These are phyloP conservation scores for Viola pubescens DNA, from an alignment of 441 rosid species.

Conservation along the genomic window DNA sequence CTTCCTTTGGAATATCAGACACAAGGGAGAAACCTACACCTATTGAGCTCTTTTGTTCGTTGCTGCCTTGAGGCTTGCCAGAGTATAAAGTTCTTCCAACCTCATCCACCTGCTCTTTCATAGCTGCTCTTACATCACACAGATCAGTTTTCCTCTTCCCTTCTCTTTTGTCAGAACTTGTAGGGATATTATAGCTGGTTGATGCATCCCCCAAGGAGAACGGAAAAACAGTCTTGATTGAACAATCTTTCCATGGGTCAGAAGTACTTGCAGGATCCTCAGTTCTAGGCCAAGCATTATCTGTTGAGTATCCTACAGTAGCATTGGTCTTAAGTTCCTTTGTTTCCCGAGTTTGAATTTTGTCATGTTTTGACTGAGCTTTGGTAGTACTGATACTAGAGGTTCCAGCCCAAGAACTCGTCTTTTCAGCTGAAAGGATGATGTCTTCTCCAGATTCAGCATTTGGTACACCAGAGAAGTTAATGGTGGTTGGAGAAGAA, in stretches of 20 bases:
- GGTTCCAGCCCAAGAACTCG: conserved; percentile 48
- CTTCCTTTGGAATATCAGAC: conserved; percentile 61
- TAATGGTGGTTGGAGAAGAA: conserved; percentile 15
- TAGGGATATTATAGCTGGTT: conserved; percentile 28
- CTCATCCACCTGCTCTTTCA: conserved; percentile 80
- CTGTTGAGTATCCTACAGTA: conserved; percentile 20
- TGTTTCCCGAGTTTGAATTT: conserved; percentile 31
- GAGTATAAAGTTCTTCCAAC: conserved; percentile 59
- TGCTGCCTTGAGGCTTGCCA: conserved; percentile 48
- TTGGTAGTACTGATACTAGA: conserved; percentile 41
- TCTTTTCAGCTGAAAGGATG: conserved; percentile 43
- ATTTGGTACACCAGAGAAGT: conserved; percentile 34
- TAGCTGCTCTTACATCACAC: conserved; percentile 46
- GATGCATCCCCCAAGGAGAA: conserved; percentile 44
- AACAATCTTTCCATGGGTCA: conserved; percentile 66
- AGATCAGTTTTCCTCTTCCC: conserved; percentile 54
- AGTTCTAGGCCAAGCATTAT: conserved; percentile 50
- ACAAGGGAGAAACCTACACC: conserved; percentile 37
- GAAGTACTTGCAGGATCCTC: conserved; percentile 39
- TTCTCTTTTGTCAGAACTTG: conserved; percentile 42
- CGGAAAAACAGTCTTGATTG: conserved; percentile 70
- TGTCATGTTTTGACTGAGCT: conserved; percentile 33
- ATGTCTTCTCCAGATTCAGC: conserved; percentile 50
- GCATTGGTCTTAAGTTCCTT: conserved; percentile 33
- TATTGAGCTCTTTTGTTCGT: conserved; percentile 38